Evolutionary conservation across 1,284 basidiomycete species (phyloP).

Genomic region (Peniophora sp.): DNA sequence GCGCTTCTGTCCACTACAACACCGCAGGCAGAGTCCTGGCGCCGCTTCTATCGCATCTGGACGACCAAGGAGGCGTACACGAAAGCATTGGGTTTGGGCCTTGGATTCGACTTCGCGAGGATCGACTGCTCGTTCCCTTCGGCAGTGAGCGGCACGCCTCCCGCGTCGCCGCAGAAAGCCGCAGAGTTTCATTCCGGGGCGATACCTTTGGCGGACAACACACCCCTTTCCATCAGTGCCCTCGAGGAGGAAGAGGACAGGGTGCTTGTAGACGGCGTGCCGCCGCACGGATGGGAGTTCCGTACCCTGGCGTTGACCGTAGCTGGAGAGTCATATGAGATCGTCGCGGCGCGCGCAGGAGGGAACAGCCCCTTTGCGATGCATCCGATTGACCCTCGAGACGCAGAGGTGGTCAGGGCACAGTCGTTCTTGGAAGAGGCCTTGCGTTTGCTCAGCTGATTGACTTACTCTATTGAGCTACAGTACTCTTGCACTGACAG

Average conservation of each 20-base stretch:
- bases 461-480: no score
- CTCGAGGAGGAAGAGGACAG: slow-evolving; percentile 18
- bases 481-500: no score
- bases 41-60: slow-evolving; percentile 74
- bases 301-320: slow-evolving; percentile 43
- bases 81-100: slow-evolving; percentile 72
- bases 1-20: slow-evolving; percentile 25
- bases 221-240: no score
- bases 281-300: slow-evolving; percentile 61
- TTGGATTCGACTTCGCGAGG: slow-evolving; percentile 73
- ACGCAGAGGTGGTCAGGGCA: not conserved
- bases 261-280: slow-evolving; percentile 49
- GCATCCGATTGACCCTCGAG: not conserved
- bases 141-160: not conserved
- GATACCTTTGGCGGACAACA: no score
- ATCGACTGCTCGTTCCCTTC: slow-evolving; percentile 54
- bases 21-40: slow-evolving; percentile 22
- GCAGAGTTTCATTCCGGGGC: no score
- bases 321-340: slow-evolving; percentile 46
- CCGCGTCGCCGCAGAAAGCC: no score
- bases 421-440: not conserved
- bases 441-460: not conserved
- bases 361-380: slow-evolving; percentile 11
- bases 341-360: slow-evolving; percentile 49
- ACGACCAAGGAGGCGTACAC: slow-evolving; percentile 84